Evolutionary conservation across 2,329 filamentous ascomycete species (phyloP).

Genomic region (Plectosphaerella sp.): DNA sequence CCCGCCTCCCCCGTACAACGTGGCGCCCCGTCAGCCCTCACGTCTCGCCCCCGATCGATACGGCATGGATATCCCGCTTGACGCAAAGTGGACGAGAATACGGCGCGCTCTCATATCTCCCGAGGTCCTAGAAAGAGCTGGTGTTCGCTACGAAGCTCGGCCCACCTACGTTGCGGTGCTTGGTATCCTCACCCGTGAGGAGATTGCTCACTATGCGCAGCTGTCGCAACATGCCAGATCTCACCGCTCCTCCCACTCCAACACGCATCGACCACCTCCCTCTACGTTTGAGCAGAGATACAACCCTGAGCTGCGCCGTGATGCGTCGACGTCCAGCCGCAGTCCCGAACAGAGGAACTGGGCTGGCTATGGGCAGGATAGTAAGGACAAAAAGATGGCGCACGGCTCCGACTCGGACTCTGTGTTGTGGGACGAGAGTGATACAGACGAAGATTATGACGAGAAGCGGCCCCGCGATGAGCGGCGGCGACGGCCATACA

Average conservation of each 20-base stretch:
- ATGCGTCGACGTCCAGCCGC: slow-evolving; percentile 25
- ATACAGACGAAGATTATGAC: slow-evolving; percentile 17
- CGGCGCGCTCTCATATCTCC: slow-evolving; percentile 51
- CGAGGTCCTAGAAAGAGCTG: slow-evolving; percentile 50
- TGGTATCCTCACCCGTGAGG: slow-evolving; percentile 45
- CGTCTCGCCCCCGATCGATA: slow-evolving; percentile 52
- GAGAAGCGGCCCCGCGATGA: slow-evolving; percentile 14
- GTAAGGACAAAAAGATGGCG: slow-evolving; percentile 4
- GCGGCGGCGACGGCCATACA: slow-evolving; percentile 28
- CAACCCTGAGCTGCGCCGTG: slow-evolving; percentile 4
- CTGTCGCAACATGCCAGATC: slow-evolving; percentile 43
- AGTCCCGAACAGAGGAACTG: slow-evolving; percentile 14
- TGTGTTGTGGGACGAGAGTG: slow-evolving; percentile 21
- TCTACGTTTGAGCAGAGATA: not conserved
- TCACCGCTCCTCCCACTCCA: slow-evolving; percentile 5
- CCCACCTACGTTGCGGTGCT: slow-evolving; percentile 58
- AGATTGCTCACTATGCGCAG: slow-evolving; percentile 48
- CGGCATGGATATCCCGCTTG: slow-evolving; percentile 50
- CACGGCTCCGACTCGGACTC: slow-evolving; percentile 16
- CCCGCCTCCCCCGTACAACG: slow-evolving; percentile 11
- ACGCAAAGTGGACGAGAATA: slow-evolving; percentile 58
- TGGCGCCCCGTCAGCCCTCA: slow-evolving; percentile 17
- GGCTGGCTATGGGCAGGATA: not conserved
- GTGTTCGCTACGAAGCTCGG: slow-evolving; percentile 56
- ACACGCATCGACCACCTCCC: slow-evolving; percentile 5